Conservation (phyloP, 805 yeast species). For the Yamadazyma olivae region DNA sequence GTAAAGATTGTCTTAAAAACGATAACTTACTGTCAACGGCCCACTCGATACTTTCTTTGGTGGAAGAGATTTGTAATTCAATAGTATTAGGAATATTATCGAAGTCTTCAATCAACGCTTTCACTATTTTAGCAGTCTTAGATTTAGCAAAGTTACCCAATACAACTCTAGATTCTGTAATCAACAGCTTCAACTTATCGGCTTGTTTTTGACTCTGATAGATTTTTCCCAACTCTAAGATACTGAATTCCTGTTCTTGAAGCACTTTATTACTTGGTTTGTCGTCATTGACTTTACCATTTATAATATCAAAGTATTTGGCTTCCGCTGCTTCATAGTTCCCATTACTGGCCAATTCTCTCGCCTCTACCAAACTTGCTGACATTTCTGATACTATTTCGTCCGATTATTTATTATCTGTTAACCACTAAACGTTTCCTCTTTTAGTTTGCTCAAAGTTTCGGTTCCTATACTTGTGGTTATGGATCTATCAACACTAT, state of each 20-base stretch:
- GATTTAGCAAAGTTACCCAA: slow-evolving; percentile 86
- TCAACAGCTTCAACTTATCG: slow-evolving; percentile 55
- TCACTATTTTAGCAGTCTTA: slow-evolving; percentile 89
- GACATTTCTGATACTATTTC: background rate
- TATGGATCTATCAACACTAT: no score
- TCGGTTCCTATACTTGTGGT: background rate
- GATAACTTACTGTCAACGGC: slow-evolving; percentile 78
- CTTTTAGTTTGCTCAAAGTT: no score
- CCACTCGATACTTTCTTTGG: slow-evolving; percentile 84
- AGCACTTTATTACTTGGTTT: slow-evolving; percentile 19
- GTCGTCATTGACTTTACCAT: slow-evolving; percentile 10
- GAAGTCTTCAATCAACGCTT: slow-evolving; percentile 73
- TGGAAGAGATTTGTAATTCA: slow-evolving; percentile 69
- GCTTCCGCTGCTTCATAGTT: slow-evolving; percentile 58
- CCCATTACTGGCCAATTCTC: slow-evolving; percentile 49
- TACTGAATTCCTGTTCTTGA: slow-evolving; percentile 59
- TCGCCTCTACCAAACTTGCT: slow-evolving; percentile 52
- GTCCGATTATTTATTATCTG: no score
- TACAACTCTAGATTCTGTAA: slow-evolving; percentile 64
- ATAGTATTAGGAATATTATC: slow-evolving; percentile 60
- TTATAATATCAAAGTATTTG: slow-evolving; percentile 47
- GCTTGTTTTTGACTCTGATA: slow-evolving; percentile 52
- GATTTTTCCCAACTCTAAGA: slow-evolving; percentile 71
- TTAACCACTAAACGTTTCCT: no score
- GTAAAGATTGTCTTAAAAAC: slow-evolving; percentile 84